Evolutionary conservation across 1,284 basidiomycete species (phyloP), one percentile per base, ranked within the genome.

Genomic region (Boletellus deceptivus): DNA sequence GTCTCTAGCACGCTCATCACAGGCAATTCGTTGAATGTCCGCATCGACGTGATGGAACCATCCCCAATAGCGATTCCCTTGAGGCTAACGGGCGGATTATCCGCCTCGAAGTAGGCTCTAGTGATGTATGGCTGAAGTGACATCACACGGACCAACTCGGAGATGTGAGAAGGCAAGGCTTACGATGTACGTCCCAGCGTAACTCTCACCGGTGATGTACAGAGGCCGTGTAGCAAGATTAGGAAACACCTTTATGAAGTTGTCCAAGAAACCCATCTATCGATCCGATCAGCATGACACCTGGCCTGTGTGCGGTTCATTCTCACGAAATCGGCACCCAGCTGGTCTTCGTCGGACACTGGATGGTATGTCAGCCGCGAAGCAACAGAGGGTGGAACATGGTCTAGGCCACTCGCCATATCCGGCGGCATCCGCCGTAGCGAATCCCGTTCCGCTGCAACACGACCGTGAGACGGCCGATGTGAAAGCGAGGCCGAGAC

Each of bases 211-310:
- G 1, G 77, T 79, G n/a, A 87, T 61, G 60, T 80, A 65, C 40
- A 87, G 70, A 5, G 84, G 85, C 24, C 84, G 77, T 7, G 67
- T 78, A 5, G 77, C 77, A 18, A 87, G 71, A 53, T 72, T 73
- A 0, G 85, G 86, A 60, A 87, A 88, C 8, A 86, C 78, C 56
- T 82, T 80, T 55, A 85, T 80, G 6, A 86, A 70, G 59, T 86
- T 87, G 18, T 62, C 66, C 36, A 87, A 61, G 65, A 87, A 87
- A 7, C 80, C 81, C 70, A 84, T 76, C 84, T 86, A 48, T 6
- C 14, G 13, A 17, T 31, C 3, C 2, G 37, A 5, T 55, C 1
- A 48, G 36, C 18, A 36, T 25, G 17, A 8, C 16, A 17, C 27
- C 7, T 11, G 7, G 25, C 6, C 2, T 6, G 20, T 11, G 29